A percentile compares a stretch with the other conserved stretches of the same genome.
Evolutionary conservation across 2,329 filamentous ascomycete genomes (phyloP).

Genomic region (Penicillium digitatum): DNA sequence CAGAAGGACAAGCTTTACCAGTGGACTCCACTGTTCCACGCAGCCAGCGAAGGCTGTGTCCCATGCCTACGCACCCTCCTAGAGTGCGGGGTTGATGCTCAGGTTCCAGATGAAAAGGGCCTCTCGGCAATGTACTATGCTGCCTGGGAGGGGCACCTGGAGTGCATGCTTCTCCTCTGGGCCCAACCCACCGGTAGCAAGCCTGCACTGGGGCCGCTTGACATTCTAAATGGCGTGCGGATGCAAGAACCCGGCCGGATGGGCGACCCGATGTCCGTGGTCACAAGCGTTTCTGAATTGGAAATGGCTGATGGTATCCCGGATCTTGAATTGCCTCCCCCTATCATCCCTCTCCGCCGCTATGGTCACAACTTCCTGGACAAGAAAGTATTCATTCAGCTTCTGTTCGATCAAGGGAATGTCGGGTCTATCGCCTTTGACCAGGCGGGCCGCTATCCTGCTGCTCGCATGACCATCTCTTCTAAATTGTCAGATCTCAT

Average conservation of each 20-base stretch:
- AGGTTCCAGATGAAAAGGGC: slow-evolving; percentile 84
- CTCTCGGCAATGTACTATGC: slow-evolving; percentile 97
- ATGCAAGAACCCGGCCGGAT: slow-evolving; percentile 26
- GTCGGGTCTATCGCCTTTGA: slow-evolving; percentile 83
- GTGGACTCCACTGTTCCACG: slow-evolving; percentile 95
- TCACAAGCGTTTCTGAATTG: slow-evolving; percentile 50
- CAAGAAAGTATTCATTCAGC: slow-evolving; percentile 91
- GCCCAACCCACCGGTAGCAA: slow-evolving; percentile 30
- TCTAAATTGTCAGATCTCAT: slow-evolving; percentile 95
- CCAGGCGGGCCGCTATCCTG: slow-evolving; percentile 93
- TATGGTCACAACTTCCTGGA: slow-evolving; percentile 99
- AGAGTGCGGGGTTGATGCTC: slow-evolving; percentile 71
- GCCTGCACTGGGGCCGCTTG: slow-evolving; percentile 30
- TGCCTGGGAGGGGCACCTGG: slow-evolving; percentile 92
- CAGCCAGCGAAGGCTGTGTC: slow-evolving; percentile 92
- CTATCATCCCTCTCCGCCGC: slow-evolving; percentile 87
- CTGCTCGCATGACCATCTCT: slow-evolving; percentile 89
- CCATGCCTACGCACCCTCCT: slow-evolving; percentile 79
- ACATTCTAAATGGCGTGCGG: slow-evolving; percentile 34
- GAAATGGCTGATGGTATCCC: slow-evolving; percentile 82
- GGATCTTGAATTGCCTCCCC: slow-evolving; percentile 83
- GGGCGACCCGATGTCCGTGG: slow-evolving; percentile 27
- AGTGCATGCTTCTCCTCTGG: slow-evolving; percentile 83
- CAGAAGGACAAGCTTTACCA: slow-evolving; percentile 94
- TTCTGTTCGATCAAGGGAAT: slow-evolving; percentile 72